Percentiles rank a stretch among this genome's conserved stretches.
phyloP scores from a whole-genome alignment of 306 rosid species.

The Rubus parviflorus region DNA sequence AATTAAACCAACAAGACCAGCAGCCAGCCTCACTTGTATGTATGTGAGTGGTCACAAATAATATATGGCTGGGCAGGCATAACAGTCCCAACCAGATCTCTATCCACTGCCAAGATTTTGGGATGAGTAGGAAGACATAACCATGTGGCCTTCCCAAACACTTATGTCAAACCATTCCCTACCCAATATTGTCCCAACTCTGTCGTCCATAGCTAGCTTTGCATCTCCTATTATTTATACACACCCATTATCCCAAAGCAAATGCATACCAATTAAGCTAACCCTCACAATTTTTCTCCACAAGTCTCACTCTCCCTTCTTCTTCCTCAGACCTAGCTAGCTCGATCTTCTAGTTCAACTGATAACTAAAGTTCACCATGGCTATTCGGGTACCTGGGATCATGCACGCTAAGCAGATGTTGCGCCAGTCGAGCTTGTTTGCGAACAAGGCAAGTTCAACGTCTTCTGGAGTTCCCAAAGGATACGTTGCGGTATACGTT shows the following conservation, averaged over 20 bases:
- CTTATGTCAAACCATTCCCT: slow-evolving; percentile 11
- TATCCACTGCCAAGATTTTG: slow-evolving; percentile 21
- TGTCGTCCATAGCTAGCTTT: neutral
- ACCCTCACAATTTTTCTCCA: slow-evolving; percentile 6
- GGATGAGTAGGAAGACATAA: slow-evolving; percentile 18
- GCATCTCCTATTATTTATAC: slow-evolving; percentile 36
- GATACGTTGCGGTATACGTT: slow-evolving; percentile 53
- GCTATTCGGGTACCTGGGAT: slow-evolving; percentile 13
- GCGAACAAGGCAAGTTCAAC: slow-evolving; percentile 11
- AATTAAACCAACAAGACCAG: neutral
- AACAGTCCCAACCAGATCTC: slow-evolving; percentile 3
- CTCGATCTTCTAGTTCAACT: neutral
- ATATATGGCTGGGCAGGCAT: neutral
- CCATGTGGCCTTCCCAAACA: slow-evolving; percentile 29
- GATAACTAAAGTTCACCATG: slow-evolving; percentile 28
- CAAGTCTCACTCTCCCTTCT: neutral
- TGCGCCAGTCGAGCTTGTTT: slow-evolving; percentile 32
- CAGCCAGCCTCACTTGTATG: neutral
- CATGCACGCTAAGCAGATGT: slow-evolving; percentile 35
- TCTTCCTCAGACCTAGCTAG: neutral
- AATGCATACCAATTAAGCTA: neutral
- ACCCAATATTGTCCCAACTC: slow-evolving; percentile 9
- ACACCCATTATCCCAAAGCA: neutral
- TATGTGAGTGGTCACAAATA: neutral
- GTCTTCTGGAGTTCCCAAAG: slow-evolving; percentile 41